Conservation (phyloP, 305 asterid genomes). For the Fraxinus sp. region DNA sequence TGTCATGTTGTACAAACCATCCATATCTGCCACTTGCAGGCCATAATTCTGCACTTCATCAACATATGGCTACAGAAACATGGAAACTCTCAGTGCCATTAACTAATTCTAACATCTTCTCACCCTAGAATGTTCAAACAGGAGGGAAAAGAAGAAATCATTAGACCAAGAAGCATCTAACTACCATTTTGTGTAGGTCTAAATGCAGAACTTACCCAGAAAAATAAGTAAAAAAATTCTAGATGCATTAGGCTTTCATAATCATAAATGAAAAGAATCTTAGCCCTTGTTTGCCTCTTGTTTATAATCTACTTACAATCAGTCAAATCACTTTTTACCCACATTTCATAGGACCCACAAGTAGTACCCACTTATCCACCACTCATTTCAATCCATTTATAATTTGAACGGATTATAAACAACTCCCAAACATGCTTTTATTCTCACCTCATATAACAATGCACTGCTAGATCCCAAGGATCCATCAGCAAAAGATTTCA, state of each 20-base stretch:
- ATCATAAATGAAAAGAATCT: conserved; percentile 11
- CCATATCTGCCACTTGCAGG: conserved; percentile 65
- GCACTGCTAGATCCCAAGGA: conserved; percentile 97
- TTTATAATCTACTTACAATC: neutral
- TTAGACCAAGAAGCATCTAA: conserved; percentile 12
- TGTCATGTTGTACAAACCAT: conserved; percentile 60
- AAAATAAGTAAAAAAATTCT: neutral
- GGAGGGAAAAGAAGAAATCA: neutral
- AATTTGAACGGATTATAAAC: neutral
- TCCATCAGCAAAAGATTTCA: conserved; percentile 93
- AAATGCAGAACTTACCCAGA: neutral
- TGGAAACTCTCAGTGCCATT: conserved; percentile 15
- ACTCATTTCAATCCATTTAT: neutral
- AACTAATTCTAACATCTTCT: conserved; percentile 16
- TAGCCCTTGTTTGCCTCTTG: neutral
- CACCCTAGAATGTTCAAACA: conserved; percentile 13
- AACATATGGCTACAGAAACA: conserved; percentile 65
- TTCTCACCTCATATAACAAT: conserved; percentile 66
- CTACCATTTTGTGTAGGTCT: neutral
- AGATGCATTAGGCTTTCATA: conserved; percentile 7
- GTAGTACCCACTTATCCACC: neutral
- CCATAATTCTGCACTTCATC: conserved; percentile 77
- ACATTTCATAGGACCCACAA: neutral
- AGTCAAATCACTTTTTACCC: neutral
- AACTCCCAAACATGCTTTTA: neutral